These are phyloP conservation scores for Silene vulgaris DNA, from an alignment of 179 eudicot genomes.

Conservation along the genomic window DNA sequence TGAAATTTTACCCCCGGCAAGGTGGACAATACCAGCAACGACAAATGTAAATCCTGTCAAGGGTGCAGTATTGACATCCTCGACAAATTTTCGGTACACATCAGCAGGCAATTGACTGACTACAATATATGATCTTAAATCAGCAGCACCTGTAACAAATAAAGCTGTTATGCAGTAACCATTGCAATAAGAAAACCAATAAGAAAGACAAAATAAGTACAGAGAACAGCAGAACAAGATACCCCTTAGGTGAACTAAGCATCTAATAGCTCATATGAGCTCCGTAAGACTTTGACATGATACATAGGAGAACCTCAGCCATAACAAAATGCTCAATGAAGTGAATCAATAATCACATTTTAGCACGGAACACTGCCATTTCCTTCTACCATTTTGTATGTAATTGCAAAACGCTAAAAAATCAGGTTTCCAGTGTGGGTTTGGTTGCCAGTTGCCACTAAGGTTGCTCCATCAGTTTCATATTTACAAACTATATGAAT, in stretches of 20 bases:
- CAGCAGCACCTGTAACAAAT: conserved; percentile 43
- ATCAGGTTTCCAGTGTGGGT: conserved; percentile 5
- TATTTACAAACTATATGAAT: background rate
- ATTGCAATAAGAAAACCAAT: background rate
- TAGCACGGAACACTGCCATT: background rate
- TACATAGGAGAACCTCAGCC: background rate
- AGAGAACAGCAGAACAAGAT: background rate
- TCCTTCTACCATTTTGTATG: background rate
- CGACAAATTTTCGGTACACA: conserved; percentile 62
- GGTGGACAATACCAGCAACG: conserved; percentile 57
- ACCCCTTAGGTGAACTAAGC: background rate
- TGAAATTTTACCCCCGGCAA: conserved; percentile 74
- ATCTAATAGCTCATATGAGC: background rate
- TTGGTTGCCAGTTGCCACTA: background rate
- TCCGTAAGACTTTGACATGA: background rate
- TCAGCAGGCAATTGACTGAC: conserved; percentile 64
- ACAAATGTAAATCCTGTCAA: conserved; percentile 69
- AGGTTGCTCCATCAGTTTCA: background rate
- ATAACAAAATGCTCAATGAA: background rate
- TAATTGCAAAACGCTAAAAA: background rate
- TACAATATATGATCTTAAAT: conserved; percentile 69
- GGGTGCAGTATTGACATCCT: conserved; percentile 51
- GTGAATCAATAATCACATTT: background rate
- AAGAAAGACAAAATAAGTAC: background rate
- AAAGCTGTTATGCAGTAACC: conserved; percentile 7